phyloP scores from a whole-genome alignment of 2,329 filamentous ascomycete genomes.

The Graphilbum ipis-grandicollis region DNA sequence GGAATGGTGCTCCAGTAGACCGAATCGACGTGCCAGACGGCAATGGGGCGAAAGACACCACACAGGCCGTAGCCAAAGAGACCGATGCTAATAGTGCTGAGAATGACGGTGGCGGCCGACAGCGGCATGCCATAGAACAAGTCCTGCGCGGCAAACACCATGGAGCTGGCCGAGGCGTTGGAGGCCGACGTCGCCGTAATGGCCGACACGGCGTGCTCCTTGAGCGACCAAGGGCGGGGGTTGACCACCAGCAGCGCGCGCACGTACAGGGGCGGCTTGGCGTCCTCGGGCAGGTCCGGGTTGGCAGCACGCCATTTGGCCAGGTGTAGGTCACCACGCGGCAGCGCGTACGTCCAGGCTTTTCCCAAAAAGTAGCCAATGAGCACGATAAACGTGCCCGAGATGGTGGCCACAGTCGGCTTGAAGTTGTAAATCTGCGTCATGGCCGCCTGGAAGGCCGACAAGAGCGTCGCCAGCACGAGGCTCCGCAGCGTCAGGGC shows the following conservation, averaged over 20 bases:
- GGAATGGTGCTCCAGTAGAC: conserved; percentile 39
- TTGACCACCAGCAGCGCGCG: conserved; percentile 27
- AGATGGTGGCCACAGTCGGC: conserved; percentile 23
- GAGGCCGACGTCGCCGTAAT: conserved; percentile 37
- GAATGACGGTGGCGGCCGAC: conserved; percentile 25
- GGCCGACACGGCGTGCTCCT: conserved; percentile 36
- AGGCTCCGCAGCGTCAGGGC: conserved; percentile 35
- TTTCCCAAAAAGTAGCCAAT: conserved; percentile 38
- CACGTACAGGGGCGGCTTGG: conserved; percentile 24
- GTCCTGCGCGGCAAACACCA: conserved; percentile 29
- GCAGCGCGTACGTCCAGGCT: conserved; percentile 26
- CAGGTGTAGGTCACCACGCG: conserved; percentile 32
- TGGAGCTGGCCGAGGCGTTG: conserved; percentile 23
- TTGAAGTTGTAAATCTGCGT: conserved; percentile 34
- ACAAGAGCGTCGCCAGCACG: conserved; percentile 28
- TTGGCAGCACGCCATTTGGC: conserved; percentile 23
- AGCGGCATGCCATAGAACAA: conserved; percentile 33
- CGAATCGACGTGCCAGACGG: conserved; percentile 36
- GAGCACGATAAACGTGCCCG: conserved; percentile 37
- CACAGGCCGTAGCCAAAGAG: conserved; percentile 37
- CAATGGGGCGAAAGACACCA: conserved; percentile 33
- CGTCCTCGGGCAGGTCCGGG: neutral
- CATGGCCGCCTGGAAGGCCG: conserved; percentile 37
- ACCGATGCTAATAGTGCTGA: conserved; percentile 33
- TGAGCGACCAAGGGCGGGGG: conserved; percentile 31